A percentile compares a stretch with the other conserved stretches of the same genome.
These are phyloP conservation scores for Bombardia bombarda DNA, from an alignment of 495 filamentous ascomycete genomes.

Conservation along the genomic window DNA sequence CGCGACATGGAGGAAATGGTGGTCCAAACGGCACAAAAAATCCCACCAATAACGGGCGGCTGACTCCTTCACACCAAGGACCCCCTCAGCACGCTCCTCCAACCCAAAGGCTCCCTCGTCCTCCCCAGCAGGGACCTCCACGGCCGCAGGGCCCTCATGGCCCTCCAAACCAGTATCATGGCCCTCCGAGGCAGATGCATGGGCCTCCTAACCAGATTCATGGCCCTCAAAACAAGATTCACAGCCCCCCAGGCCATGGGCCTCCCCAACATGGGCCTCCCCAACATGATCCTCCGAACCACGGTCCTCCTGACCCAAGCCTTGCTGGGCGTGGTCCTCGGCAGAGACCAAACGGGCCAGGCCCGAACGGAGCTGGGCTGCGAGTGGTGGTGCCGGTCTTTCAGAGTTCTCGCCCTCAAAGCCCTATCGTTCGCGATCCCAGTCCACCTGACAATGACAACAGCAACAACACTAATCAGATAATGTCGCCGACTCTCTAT, in stretches of 20 bases:
- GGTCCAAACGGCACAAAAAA: too few relatives aligned
- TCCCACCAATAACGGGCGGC: too few relatives aligned
- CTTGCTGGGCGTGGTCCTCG: neutral
- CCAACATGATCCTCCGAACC: too few relatives aligned
- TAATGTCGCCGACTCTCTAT: too few relatives aligned
- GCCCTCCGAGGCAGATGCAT: too few relatives aligned
- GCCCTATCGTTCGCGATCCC: neutral
- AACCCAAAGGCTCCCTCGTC: constrained; percentile 16
- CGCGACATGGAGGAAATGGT: too few relatives aligned
- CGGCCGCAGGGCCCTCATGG: constrained; percentile 5
- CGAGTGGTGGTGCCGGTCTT: too few relatives aligned
- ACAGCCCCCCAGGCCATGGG: constrained; percentile 5
- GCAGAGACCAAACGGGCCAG: neutral
- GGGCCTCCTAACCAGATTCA: too few relatives aligned
- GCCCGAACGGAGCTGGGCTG: neutral
- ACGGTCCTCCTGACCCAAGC: neutral
- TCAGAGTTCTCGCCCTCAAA: constrained; percentile 1
- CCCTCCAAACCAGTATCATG: too few relatives aligned
- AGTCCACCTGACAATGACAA: constrained; percentile 1
- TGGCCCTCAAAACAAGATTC: neutral
- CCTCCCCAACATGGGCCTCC: constrained; percentile 10
- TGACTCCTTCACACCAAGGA: too few relatives aligned
- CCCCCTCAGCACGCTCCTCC: constrained; percentile 24
- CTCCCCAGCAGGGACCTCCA: constrained; percentile 3
- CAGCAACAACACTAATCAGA: too few relatives aligned